Percentiles rank a stretch among this genome's conserved stretches.
Evolutionary conservation across 140 eudicot species (phyloP).

Genomic region (Erigeron philadelphicus): DNA sequence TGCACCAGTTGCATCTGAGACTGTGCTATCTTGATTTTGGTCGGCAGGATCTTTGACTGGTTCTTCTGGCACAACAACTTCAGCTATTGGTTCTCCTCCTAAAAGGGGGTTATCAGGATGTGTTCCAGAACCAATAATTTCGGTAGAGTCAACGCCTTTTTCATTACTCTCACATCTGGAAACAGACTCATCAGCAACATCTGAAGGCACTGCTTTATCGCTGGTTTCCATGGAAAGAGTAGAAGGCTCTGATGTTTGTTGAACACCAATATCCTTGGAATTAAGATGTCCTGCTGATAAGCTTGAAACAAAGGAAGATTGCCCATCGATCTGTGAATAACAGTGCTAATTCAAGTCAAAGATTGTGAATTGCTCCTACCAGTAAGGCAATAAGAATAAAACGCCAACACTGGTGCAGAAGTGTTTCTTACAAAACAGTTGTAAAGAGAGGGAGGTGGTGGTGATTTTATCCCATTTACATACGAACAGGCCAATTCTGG

Average conservation of each 20-base stretch:
- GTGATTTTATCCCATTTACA: too few relatives aligned
- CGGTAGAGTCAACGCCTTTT: conserved; percentile 20
- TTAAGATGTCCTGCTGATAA: conserved; percentile 14
- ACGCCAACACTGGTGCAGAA: background rate
- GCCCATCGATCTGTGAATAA: conserved; percentile 35
- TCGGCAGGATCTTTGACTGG: conserved; percentile 26
- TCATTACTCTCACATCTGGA: conserved; percentile 21
- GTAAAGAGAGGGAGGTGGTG: too few relatives aligned
- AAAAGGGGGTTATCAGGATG: conserved; percentile 11
- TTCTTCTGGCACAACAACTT: conserved; percentile 26
- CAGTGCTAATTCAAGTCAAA: conserved; percentile 15
- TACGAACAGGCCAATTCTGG: too few relatives aligned
- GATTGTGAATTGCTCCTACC: background rate
- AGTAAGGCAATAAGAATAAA: conserved; percentile 4
- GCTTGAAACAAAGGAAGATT: conserved; percentile 29
- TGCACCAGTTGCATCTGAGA: conserved; percentile 5
- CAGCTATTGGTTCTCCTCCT: conserved; percentile 23
- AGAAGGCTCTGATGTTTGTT: conserved; percentile 27
- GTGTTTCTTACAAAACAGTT: too few relatives aligned
- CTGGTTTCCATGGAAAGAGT: conserved; percentile 28
- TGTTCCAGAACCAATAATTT: conserved; percentile 16
- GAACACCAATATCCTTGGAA: conserved; percentile 12
- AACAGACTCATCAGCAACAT: conserved; percentile 18
- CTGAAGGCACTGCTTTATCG: conserved; percentile 21
- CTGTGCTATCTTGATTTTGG: conserved; percentile 10